Evolutionary conservation across 805 yeast species (phyloP).

Genomic region (Kluyveromyces siamensis): DNA sequence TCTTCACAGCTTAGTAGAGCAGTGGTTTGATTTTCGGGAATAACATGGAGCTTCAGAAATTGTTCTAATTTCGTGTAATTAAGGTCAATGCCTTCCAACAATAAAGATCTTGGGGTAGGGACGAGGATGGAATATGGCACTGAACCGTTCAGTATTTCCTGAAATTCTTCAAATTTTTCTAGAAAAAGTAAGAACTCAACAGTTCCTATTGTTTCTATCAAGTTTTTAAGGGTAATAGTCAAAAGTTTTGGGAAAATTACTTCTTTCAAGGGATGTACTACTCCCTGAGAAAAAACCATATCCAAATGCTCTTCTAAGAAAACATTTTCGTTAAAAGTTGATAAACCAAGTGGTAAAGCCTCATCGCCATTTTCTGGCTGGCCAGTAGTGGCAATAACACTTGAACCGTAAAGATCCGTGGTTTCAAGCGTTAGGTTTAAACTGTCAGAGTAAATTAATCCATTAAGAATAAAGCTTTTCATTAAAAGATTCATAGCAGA

Average conservation of each 20-base stretch:
- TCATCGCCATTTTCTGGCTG: constrained; percentile 3
- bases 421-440: constrained; percentile 22
- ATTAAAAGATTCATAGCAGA: constrained; percentile 44
- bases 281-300: constrained; percentile 74
- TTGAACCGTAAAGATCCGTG: constrained; percentile 25
- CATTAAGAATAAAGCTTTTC: constrained; percentile 52
- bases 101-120: constrained; percentile 55
- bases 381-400: constrained; percentile 11
- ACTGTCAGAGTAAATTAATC: constrained; percentile 58
- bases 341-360: constrained; percentile 8
- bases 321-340: constrained; percentile 16
- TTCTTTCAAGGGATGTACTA: constrained; percentile 58
- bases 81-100: constrained; percentile 40
- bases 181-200: constrained; percentile 39
- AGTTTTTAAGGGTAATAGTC: constrained; percentile 43
- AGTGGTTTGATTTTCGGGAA: constrained; percentile 47
- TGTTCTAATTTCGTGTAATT: constrained; percentile 37
- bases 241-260: constrained; percentile 51
- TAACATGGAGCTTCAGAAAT: constrained; percentile 58
- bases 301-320: constrained; percentile 40
- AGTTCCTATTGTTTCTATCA: constrained; percentile 48
- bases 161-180: constrained; percentile 34
- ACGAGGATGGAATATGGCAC: constrained; percentile 54
- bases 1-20: constrained; percentile 41
- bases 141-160: constrained; percentile 33